Evolutionary conservation across 2,329 filamentous ascomycete species (phyloP), one percentile per base, ranked within the genome.

Genomic region (Cryphonectria japonica): DNA sequence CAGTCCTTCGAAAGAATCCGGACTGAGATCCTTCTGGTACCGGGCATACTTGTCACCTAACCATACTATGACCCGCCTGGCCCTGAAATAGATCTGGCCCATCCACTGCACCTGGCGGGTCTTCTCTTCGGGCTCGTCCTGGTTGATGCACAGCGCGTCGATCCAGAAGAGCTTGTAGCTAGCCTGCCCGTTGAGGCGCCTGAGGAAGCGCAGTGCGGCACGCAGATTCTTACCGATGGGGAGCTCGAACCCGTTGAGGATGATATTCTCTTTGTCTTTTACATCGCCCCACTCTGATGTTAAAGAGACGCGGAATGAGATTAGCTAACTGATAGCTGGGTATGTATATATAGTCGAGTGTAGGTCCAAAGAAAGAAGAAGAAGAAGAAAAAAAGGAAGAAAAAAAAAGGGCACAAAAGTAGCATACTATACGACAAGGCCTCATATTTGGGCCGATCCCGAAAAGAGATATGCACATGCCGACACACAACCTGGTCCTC

Each of bases 141-240:
- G 76, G 50, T 77, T 75, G 71, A 77, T 77, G 60, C 73, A 75
- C 19, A 77, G n/a, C 9, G 75, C 73, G 63, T 77, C 76, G 60
- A 76, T 74, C 75, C 76, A 77, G 54, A 68, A 70, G 7, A 46
- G 61, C 14, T 37, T 50, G 2, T 52, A 26, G 41, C 63, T 65
- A 26, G 22, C 37, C n/a, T 52, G 41, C 6, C 57, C 34, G 37
- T 39, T 43, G 46, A 41, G 67, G 14, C n/a, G 22, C 41, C 74
- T 71, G 22, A 76, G 73, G 16, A 67, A 75, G 14, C 41, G 68
- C 2, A 77, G 66, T 1, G 74, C 76, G 34, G 71, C 73, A 22
- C 61, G 54, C 2, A 76, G 71, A 52, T 74, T 77, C 22, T 43
- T 61, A 3, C 69, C 74, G 41, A 75, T 71, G 2, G 34, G 37